Conservation (phyloP, 805 yeast genomes). For the Saccharomycopsis malanga region DNA sequence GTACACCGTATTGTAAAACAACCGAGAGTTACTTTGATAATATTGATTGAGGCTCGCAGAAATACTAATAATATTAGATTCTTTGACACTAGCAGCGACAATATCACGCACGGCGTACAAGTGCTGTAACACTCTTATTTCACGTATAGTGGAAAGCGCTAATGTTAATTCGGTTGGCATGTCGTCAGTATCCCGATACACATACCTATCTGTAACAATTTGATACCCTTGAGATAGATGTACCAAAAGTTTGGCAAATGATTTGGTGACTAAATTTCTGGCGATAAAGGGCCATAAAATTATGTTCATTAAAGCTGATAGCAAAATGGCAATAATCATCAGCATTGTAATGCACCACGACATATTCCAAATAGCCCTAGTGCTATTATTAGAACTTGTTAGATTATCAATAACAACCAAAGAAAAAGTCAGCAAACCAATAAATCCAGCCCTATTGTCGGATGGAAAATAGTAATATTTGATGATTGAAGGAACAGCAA, state of each 20-base stretch:
- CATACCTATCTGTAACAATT: conserved; percentile 39
- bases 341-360: conserved; percentile 37
- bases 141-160: conserved; percentile 39
- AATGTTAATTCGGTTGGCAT: conserved; percentile 40
- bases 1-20: conserved; percentile 24
- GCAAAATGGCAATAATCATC: conserved; percentile 33
- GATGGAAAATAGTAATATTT: conserved; percentile 4
- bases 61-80: conserved; percentile 9
- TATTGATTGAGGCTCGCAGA: conserved; percentile 7
- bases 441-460: conserved; percentile 37
- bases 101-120: conserved; percentile 34
- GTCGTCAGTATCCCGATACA: conserved; percentile 41
- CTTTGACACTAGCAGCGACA: conserved; percentile 22
- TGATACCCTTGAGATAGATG: conserved; percentile 42
- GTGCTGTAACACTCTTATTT: conserved; percentile 41
- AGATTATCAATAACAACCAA: conserved; percentile 32
- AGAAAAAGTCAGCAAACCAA: conserved; percentile 36
- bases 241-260: conserved; percentile 34
- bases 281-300: conserved; percentile 43
- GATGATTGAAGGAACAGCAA: conserved; percentile 1
- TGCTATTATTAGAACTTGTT: conserved; percentile 5
- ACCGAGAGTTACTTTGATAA: neutral
- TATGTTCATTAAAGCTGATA: conserved; percentile 37
- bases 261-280: conserved; percentile 34
- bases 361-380: conserved; percentile 29